Base-by-base conservation (phyloP, 768 basidiomycete genomes). In the Leucogyrophana mollusca region DNA sequence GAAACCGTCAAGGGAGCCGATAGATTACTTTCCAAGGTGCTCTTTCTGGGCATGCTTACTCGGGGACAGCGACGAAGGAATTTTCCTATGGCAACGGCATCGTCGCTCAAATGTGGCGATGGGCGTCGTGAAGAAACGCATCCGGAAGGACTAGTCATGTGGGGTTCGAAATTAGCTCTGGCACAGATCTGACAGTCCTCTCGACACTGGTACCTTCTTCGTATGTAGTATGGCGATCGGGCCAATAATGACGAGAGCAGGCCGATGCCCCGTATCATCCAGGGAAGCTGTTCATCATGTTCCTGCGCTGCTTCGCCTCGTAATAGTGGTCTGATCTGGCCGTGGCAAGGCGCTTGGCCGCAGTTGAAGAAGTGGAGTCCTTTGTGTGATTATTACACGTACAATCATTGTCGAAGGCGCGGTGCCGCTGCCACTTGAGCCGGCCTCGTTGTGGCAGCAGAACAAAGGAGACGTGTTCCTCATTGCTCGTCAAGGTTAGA, bases 401-500 rank as follows among this genome's bases (percentile, higher is more conserved):
- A 17, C 20, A 36, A 18, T 34, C 21, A 27, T 34, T 24, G 32
- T 46, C 56, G 58, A 56, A 59, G 49, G 40, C 9, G 54, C 60
- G 60, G 60, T 55, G 49, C 52, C 53, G 51, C 38, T 54, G 53
- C 44, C 27, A 51, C 44, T 52, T 44, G 43, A 53, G n/a, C 46
- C 41, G 40, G 48, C 55, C 60, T 58, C 60, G 61, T 52, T 57
- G 52, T 35, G 22, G 9, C 16, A 7, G 24, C 11, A 34, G 11
- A 32, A 43, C 21, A 43, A 49, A 43, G 41, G 34, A 38, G 46
- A 40, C n/a, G 32, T 18, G 27, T 30, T 13, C 13, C 7, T 30
- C 7, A 30, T n/a, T 30, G 27, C 27, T 13, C 27, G 13, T n/a
- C 27, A 30, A 30, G 27, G 27, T 30, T 30, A 30, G 27, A 13